Conservation (phyloP, 1,139 yeast genomes). For the Scheffersomyces cryptocercus region DNA sequence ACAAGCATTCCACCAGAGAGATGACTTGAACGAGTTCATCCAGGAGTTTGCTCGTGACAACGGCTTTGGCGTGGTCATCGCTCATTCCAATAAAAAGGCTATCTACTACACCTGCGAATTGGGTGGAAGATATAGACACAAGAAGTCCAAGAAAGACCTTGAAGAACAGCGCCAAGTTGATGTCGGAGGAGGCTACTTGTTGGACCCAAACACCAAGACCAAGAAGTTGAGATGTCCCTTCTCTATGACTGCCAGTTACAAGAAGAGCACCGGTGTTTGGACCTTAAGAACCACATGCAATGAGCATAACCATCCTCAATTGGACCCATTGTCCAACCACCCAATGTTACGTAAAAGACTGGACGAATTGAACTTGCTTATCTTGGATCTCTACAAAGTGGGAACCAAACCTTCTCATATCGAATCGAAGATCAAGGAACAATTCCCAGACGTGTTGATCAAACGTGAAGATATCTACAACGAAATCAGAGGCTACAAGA, state of each 20-base stretch:
- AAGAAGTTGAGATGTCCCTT: slow-evolving; percentile 59
- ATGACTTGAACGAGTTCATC: slow-evolving; percentile 55
- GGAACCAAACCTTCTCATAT: slow-evolving; percentile 63
- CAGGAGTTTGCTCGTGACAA: slow-evolving; percentile 59
- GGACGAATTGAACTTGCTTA: slow-evolving; percentile 53
- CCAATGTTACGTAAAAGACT: slow-evolving; percentile 60
- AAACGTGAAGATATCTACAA: slow-evolving; percentile 61
- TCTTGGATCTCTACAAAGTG: slow-evolving; percentile 52
- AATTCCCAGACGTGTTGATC: slow-evolving; percentile 55
- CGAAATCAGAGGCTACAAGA: slow-evolving; percentile 59
- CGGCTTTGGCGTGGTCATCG: slow-evolving; percentile 61
- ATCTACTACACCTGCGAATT: slow-evolving; percentile 63
- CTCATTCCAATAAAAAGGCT: slow-evolving; percentile 60
- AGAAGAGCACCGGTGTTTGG: slow-evolving; percentile 53
- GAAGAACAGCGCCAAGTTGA: slow-evolving; percentile 26
- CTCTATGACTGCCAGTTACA: slow-evolving; percentile 57
- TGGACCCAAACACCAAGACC: slow-evolving; percentile 48
- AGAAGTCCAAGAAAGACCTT: slow-evolving; percentile 40
- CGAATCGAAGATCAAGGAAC: slow-evolving; percentile 53
- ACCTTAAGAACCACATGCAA: slow-evolving; percentile 55
- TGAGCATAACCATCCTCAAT: slow-evolving; percentile 61
- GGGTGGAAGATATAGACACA: slow-evolving; percentile 59
- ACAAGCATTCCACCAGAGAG: slow-evolving; percentile 51
- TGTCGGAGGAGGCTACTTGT: slow-evolving; percentile 37
- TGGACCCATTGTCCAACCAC: slow-evolving; percentile 56